Evolutionary conservation across 331 rosid species (phyloP).

Genomic region (Saraca asoca): DNA sequence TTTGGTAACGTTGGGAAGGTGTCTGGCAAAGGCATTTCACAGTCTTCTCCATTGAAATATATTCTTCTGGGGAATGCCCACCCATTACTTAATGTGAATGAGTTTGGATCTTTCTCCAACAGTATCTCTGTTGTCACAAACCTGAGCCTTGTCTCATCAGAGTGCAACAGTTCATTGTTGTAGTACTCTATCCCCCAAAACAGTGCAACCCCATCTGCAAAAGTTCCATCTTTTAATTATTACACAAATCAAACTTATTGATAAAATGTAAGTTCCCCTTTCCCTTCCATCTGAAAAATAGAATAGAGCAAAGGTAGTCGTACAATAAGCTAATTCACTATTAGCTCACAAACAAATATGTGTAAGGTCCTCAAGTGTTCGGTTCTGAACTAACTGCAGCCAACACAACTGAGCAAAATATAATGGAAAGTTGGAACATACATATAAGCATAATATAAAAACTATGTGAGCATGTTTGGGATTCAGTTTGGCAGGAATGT

Average conservation of each 20-base stretch:
- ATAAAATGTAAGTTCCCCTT: too few relatives aligned
- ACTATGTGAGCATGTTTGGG: too few relatives aligned
- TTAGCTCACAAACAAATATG: too few relatives aligned
- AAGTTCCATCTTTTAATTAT: neutral
- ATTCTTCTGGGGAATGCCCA: slow-evolving; percentile 76
- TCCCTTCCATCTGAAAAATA: too few relatives aligned
- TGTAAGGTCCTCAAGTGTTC: too few relatives aligned
- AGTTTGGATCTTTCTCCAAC: slow-evolving; percentile 49
- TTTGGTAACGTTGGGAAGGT: slow-evolving; percentile 67
- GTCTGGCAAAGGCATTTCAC: slow-evolving; percentile 72
- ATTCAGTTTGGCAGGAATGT: neutral
- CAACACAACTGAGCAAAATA: too few relatives aligned
- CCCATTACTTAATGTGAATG: slow-evolving; percentile 68
- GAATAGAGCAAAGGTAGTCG: too few relatives aligned
- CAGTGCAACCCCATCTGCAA: slow-evolving; percentile 71
- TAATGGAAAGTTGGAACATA: too few relatives aligned
- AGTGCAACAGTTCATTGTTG: slow-evolving; percentile 53
- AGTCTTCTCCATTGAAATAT: slow-evolving; percentile 76
- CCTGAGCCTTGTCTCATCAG: slow-evolving; percentile 43
- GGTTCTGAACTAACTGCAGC: too few relatives aligned
- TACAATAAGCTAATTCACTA: too few relatives aligned
- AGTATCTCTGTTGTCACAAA: slow-evolving; percentile 63
- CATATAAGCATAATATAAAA: too few relatives aligned
- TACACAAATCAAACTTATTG: neutral
- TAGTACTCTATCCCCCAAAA: slow-evolving; percentile 72